Percentiles rank a stretch among this genome's conserved stretches.
These are phyloP conservation scores for Lachnellula hyalina DNA, from an alignment of 2,329 filamentous ascomycete species.

Conservation along the genomic window DNA sequence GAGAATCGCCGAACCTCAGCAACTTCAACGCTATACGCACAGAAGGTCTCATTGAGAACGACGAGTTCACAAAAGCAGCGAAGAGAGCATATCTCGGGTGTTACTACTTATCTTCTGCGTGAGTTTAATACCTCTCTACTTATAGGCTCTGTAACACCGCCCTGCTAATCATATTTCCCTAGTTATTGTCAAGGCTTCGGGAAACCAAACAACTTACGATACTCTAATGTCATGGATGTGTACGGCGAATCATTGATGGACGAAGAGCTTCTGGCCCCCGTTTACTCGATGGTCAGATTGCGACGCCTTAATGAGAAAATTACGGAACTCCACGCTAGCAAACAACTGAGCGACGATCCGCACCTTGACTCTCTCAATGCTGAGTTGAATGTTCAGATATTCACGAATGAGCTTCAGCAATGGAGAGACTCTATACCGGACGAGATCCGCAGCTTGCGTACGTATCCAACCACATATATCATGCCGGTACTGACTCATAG, in stretches of 20 bases:
- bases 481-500: background rate
- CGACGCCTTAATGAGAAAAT: slow-evolving; percentile 20
- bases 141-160: background rate
- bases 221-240: slow-evolving; percentile 19
- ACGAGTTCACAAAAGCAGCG: slow-evolving; percentile 21
- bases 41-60: slow-evolving; percentile 16
- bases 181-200: slow-evolving; percentile 22
- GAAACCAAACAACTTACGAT: slow-evolving; percentile 24
- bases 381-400: slow-evolving; percentile 24
- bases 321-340: slow-evolving; percentile 2
- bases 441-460: slow-evolving; percentile 16
- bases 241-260: slow-evolving; percentile 13
- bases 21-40: slow-evolving; percentile 17
- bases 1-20: slow-evolving; percentile 17
- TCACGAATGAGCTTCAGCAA: slow-evolving; percentile 22
- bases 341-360: slow-evolving; percentile 4
- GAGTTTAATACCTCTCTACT: background rate
- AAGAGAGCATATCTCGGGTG: slow-evolving; percentile 27
- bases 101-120: slow-evolving; percentile 30
- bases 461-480: background rate
- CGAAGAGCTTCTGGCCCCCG: slow-evolving; percentile 9
- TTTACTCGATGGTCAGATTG: slow-evolving; percentile 19
- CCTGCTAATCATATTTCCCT: background rate
- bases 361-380: slow-evolving; percentile 17
- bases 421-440: slow-evolving; percentile 17